Base-by-base conservation (phyloP, 495 filamentous ascomycete genomes). In the Friedmanniomyces endolithicus region DNA sequence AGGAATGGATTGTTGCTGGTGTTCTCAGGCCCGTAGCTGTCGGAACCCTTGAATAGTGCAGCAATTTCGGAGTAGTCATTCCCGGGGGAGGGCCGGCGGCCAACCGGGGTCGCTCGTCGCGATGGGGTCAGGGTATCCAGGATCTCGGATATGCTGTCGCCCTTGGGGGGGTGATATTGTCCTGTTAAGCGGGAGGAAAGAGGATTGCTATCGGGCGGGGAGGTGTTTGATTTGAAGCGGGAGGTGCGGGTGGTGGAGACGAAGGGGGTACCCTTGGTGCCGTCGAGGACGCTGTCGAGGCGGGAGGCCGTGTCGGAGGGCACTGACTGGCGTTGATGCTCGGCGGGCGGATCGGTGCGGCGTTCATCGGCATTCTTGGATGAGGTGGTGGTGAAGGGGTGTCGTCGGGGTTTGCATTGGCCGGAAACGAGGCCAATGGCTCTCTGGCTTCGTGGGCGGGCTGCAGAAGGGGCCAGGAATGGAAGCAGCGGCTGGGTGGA, bases 221-320 rank as follows among this genome's bases (percentile, higher is more conserved):
- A 39, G 25, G 23, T 23, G 24, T 19, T 14, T n/a, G 54, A 53
- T 34, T 53, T 50, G 55, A 57, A 61, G 45, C 27, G 39, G 23
- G 54, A 57, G 19, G 54, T 57, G 14, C 59, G 59, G 11, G 35
- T 19, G 2, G 47, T 14, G 11, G 57, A 27, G 31, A 49, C 33
- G 31, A 49, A 34, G 47, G 54, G 44, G 14, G 50, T 48, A 44
- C 34, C 44, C 46, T 57, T 57, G 41, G 19, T 50, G 48, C 27
- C 12, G 22, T 61, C 59, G 31, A 61, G 50, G 20, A 54, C 50
- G 37, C 3, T 8, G 54, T 61, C 59, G 54, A 61, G 59, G 31
- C 54, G 19, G 39, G 41, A 14, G 25, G 48, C 19, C 44, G 53
- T 39, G 25, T 44, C 53, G 46, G 44, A 19, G 17, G 44, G n/a